A percentile compares a stretch with the other conserved stretches of the same genome.
Conservation (phyloP, 192 early-diverging fungal species). For the Umbelopsis ramanniana region DNA sequence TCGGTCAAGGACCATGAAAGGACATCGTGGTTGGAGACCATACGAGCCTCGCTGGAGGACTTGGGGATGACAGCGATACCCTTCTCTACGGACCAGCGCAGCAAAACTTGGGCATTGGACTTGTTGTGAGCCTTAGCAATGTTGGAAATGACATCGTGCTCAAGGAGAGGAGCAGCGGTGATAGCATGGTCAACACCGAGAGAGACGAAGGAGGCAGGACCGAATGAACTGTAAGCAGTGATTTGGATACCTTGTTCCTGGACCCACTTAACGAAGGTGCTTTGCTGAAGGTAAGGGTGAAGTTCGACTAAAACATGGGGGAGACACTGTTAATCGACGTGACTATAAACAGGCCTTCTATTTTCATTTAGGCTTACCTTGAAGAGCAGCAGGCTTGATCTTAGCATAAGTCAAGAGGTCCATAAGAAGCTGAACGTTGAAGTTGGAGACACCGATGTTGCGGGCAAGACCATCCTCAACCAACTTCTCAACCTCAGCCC, state of each 20-base stretch:
- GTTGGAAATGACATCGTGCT: conserved; percentile 49
- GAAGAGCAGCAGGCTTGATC: conserved; percentile 71
- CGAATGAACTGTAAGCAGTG: conserved; percentile 78
- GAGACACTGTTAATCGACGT: neutral
- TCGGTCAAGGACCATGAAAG: conserved; percentile 49
- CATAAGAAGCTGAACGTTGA: conserved; percentile 46
- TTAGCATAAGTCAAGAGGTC: conserved; percentile 59
- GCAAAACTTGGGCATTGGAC: conserved; percentile 60
- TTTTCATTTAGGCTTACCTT: conserved; percentile 40
- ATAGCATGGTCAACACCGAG: conserved; percentile 31
- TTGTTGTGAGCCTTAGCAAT: conserved; percentile 59
- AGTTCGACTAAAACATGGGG: conserved; percentile 55
- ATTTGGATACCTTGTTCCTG: conserved; percentile 61
- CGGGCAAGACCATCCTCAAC: conserved; percentile 59
- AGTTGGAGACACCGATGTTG: conserved; percentile 78
- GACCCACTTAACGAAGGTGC: conserved; percentile 61
- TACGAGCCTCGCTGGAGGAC: conserved; percentile 54
- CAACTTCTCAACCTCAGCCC: conserved; percentile 75
- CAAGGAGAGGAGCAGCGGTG: conserved; percentile 48
- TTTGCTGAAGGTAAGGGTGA: conserved; percentile 76
- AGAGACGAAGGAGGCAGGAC: conserved; percentile 50
- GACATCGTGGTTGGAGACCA: conserved; percentile 59
- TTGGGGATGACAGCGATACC: conserved; percentile 74
- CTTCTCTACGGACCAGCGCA: conserved; percentile 70
- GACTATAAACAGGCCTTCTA: too few relatives aligned